A percentile compares a stretch with the other conserved stretches of the same genome.
phyloP scores from a whole-genome alignment of 352 stramenopile genomes.

The Globisporangium ultimum region DNA sequence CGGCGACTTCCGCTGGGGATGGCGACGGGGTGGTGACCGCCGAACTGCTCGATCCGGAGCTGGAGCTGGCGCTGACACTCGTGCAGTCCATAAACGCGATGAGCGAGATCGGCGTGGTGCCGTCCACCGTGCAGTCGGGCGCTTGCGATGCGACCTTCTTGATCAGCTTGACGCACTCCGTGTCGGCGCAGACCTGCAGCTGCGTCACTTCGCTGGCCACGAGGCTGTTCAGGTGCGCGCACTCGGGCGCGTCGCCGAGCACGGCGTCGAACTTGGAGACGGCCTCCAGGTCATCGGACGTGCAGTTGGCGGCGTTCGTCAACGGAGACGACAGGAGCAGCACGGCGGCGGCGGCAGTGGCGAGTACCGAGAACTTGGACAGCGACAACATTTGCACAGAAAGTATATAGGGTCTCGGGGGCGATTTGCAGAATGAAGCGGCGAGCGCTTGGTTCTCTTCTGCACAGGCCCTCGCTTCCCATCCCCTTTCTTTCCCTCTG shows the following conservation, averaged over 20 bases:
- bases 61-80: neutral
- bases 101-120: conserved; percentile 11
- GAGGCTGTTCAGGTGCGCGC: conserved; percentile 16
- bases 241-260: conserved; percentile 7
- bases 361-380: neutral
- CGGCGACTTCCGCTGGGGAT: neutral
- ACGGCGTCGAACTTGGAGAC: conserved; percentile 10
- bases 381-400: neutral
- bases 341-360: neutral
- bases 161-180: conserved; percentile 11
- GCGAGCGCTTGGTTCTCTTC: too few relatives aligned
- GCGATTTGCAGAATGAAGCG: neutral
- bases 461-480: too few relatives aligned
- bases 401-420: neutral
- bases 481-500: too few relatives aligned
- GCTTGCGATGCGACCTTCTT: conserved; percentile 12
- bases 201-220: conserved; percentile 9
- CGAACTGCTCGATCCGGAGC: neutral
- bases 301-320: conserved; percentile 11
- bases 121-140: conserved; percentile 11
- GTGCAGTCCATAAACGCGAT: conserved; percentile 11
- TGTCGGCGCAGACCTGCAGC: conserved; percentile 13
- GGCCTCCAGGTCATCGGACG: conserved; percentile 3
- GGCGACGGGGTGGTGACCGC: neutral
- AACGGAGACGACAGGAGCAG: neutral